These are phyloP conservation scores for Cladosporium phlei DNA, from an alignment of 2,329 filamentous ascomycete species.

Conservation along the genomic window DNA sequence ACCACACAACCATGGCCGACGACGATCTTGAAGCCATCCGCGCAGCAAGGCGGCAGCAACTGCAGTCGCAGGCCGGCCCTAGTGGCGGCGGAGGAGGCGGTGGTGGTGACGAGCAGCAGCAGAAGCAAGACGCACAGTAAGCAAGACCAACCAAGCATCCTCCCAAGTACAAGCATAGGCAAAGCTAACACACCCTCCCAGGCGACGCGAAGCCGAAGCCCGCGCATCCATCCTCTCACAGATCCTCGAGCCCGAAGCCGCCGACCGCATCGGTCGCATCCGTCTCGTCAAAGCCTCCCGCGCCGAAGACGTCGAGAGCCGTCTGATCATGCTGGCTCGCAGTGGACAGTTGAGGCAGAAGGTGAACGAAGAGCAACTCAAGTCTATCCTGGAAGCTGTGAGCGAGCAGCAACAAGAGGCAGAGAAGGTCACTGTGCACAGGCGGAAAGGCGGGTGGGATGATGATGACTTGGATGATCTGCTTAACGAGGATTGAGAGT, in stretches of 20 bases:
- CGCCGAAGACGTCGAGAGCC: conserved; percentile 84
- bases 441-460: conserved; percentile 79
- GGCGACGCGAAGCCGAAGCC: conserved; percentile 56
- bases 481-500: conserved; percentile 46
- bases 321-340: conserved; percentile 85
- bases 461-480: conserved; percentile 72
- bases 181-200: conserved; percentile 30
- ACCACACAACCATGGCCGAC: conserved; percentile 52
- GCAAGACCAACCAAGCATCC: too few relatives aligned
- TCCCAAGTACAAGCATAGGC: not conserved
- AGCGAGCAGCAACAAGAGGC: conserved; percentile 67
- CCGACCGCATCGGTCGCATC: conserved; percentile 89
- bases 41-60: conserved; percentile 86
- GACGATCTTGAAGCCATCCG: conserved; percentile 73
- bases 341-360: conserved; percentile 80
- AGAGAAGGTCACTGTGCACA: conserved; percentile 79
- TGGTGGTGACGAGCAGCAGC: conserved; percentile 57
- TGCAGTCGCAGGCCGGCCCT: conserved; percentile 65
- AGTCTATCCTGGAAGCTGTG: conserved; percentile 81
- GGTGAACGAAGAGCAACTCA: conserved; percentile 88
- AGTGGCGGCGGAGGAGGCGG: conserved; percentile 44
- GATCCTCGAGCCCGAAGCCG: conserved; percentile 90
- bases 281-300: conserved; percentile 91
- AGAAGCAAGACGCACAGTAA: conserved; percentile 12
- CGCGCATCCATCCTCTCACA: conserved; percentile 76